Conservation (phyloP, 2,329 filamentous ascomycete genomes). For the Raffaelea arxii region DNA sequence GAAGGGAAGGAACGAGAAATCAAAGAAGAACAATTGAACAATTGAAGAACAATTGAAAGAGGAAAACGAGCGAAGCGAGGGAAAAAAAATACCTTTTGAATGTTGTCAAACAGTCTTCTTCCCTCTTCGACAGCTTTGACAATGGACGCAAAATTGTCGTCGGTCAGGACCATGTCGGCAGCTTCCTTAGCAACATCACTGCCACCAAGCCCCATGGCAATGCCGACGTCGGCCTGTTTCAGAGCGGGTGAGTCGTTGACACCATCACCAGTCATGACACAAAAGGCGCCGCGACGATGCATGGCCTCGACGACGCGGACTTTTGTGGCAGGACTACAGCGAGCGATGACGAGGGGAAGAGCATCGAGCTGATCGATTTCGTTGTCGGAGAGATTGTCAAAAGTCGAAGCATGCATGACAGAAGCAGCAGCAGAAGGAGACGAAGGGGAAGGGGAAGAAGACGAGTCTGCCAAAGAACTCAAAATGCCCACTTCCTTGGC, state of each 20-base stretch:
- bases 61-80: too few species aligned
- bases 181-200: conserved; percentile 81
- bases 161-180: conserved; percentile 70
- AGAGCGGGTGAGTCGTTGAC: conserved; percentile 81
- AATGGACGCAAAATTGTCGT: conserved; percentile 84
- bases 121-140: conserved; percentile 76
- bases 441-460: too few species aligned
- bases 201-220: conserved; percentile 84
- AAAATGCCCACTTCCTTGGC: conserved; percentile 72
- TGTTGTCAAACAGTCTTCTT: conserved; percentile 78
- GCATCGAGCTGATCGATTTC: conserved; percentile 69
- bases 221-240: conserved; percentile 73
- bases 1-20: too few species aligned
- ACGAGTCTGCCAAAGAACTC: too few species aligned
- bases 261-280: conserved; percentile 82
- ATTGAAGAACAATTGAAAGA: too few species aligned
- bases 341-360: conserved; percentile 71
- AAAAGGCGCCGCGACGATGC: conserved; percentile 64
- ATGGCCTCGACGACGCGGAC: conserved; percentile 86
- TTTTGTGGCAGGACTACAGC: conserved; percentile 78
- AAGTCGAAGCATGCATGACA: conserved; percentile 67
- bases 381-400: conserved; percentile 65
- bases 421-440: conserved; percentile 55
- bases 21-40: too few species aligned
- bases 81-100: too few species aligned